A percentile compares a stretch with the other conserved stretches of the same genome.
Conservation (phyloP, 176 grass and related monocot species). For the Paspalum vaginatum region DNA sequence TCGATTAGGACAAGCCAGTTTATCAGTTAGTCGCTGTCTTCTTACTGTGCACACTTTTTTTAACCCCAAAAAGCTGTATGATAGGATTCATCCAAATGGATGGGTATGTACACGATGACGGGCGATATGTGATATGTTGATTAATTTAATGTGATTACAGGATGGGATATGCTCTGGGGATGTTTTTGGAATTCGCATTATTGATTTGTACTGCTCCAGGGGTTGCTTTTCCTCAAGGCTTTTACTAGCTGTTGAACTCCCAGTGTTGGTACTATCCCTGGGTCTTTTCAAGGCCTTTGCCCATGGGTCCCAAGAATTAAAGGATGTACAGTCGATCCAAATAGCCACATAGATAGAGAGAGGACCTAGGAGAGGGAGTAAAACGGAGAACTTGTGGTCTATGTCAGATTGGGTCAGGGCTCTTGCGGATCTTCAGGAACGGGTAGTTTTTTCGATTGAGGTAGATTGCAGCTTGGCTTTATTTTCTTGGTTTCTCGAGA, state of each 20-base stretch:
- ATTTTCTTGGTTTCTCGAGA: conserved; percentile 32
- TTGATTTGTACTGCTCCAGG: conserved; percentile 47
- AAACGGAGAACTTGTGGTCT: conserved; percentile 39
- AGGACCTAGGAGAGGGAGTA: conserved; percentile 16
- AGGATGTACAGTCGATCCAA: conserved; percentile 47
- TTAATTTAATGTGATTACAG: conserved; percentile 33
- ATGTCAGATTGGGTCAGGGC: conserved; percentile 31
- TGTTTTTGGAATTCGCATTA: conserved; percentile 48
- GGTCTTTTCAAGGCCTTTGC: conserved; percentile 56
- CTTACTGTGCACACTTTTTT: conserved; percentile 15
- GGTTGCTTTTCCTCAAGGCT: conserved; percentile 55
- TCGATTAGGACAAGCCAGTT: conserved; percentile 37
- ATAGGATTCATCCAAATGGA: conserved; percentile 36
- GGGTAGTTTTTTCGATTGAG: conserved; percentile 26
- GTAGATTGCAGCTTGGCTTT: conserved; percentile 15
- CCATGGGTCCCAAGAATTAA: conserved; percentile 59
- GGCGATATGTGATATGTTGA: not conserved
- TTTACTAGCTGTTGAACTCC: conserved; percentile 58
- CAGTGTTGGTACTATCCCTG: conserved; percentile 50
- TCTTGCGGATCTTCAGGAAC: conserved; percentile 41
- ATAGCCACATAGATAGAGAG: conserved; percentile 38
- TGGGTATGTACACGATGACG: not conserved
- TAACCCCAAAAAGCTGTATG: not conserved
- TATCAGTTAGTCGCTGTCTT: conserved; percentile 47
- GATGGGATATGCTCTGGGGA: conserved; percentile 37